Evolutionary conservation across 176 grass and related monocot genomes (phyloP), one percentile per base, ranked within the genome.

Genomic region (Avena sativa): DNA sequence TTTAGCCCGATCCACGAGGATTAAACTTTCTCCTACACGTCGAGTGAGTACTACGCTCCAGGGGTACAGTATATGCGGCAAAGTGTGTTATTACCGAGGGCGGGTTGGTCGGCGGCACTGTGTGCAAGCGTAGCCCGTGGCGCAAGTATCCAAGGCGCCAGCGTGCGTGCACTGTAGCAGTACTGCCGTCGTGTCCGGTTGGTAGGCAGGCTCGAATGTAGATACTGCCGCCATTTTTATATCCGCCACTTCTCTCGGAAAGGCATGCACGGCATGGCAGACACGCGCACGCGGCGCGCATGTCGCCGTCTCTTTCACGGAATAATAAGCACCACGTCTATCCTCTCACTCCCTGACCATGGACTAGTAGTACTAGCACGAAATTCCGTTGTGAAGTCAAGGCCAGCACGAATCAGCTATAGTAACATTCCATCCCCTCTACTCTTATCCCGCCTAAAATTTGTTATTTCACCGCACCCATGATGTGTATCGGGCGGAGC

Each of bases 311-410:
- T 59, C 57, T 8, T 9, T 61, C 2, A n/a, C 2, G 20, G 4
- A 26, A 34, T 34, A 66, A 32, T 66, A 15, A 66, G 9, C 58
- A 0, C 57, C 19, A 59, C 57, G 57, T 59, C 20, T 59, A 9
- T 59, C 20, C 20, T 60, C 58, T 21, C 58, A 1, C 57, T 59
- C 19, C 19, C 56, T 56, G 28, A 3, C 3, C 32, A 34, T 34
- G 32, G 25, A 25, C 25, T 25, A 25, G 25, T 25, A 25, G 25
- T 25, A 48, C 9, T 48, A 48, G 6, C 1, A 28, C 3, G 19
- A 56, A 51, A 74, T 84, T 80, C 62, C 49, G 15, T 52, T 51
- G 8, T 16, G 40, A n/a, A 77, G 83, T 82, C 84, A 71, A 90
- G 84, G 3, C 3, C 32, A 34, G 32, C 32, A 34, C 32, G 32